These are phyloP conservation scores for Boletus insuetus DNA, from an alignment of 768 basidiomycete species.

Conservation along the genomic window DNA sequence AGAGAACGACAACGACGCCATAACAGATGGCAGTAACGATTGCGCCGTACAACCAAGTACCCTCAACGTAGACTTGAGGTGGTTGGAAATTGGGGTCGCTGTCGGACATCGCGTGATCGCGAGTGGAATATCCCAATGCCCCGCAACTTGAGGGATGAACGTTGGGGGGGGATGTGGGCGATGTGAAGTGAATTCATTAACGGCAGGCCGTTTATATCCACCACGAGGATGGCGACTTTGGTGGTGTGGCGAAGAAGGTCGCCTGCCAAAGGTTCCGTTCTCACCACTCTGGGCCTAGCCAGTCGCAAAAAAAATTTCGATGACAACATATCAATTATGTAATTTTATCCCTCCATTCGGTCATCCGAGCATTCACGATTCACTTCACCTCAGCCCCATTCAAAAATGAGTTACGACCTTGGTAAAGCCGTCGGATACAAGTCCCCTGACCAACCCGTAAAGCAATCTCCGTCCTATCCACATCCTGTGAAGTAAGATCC, in stretches of 20 bases:
- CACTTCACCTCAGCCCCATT: neutral
- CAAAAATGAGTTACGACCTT: conserved; percentile 42
- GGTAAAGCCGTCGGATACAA: conserved; percentile 63
- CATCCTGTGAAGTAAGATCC: neutral
- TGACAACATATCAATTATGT: neutral
- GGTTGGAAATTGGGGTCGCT: conserved; percentile 10
- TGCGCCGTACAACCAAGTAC: conserved; percentile 31
- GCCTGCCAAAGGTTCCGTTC: no score
- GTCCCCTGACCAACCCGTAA: conserved; percentile 51
- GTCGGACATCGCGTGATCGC: conserved; percentile 15
- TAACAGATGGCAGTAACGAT: conserved; percentile 28
- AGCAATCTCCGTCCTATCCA: conserved; percentile 17
- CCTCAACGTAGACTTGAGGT: conserved; percentile 20
- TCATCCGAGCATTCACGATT: no score
- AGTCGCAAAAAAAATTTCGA: no score
- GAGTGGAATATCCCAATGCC: neutral
- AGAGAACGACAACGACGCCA: conserved; percentile 27
- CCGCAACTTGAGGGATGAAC: neutral
- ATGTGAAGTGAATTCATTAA: neutral
- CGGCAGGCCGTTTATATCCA: conserved; percentile 6
- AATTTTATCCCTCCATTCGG: neutral
- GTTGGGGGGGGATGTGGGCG: conserved; percentile 2
- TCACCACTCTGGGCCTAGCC: no score
- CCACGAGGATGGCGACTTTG: neutral
- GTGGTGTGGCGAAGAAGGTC: no score